Evolutionary conservation across 257 asterid species (phyloP), one percentile per base, ranked within the genome.

Genomic region (Haberlea rhodopensis): DNA sequence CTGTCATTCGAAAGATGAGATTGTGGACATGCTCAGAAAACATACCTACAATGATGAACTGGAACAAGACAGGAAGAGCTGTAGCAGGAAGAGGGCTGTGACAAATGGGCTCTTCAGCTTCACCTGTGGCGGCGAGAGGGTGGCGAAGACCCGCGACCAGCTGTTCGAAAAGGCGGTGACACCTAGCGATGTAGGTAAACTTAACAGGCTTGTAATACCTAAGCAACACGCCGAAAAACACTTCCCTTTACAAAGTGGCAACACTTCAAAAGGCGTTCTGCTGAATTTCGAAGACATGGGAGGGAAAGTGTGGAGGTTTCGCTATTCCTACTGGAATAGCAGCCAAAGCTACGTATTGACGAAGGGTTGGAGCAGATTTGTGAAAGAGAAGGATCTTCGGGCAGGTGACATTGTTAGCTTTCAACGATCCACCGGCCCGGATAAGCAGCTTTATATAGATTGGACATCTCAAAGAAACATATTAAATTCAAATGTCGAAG

Each of bases 361-460:
- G 0, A 90, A 87, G 58, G 96, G 96, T 2, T 90, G 97, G 97
- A 87, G 95, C 71, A 69, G 97, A 22, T 90, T 90, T 19, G 97
- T 90, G 11, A 90, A 90, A 72, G 97, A 87, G 75, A 90, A 85
- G 71, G 72, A 53, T 13, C 48, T 90, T 37, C 75, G 71, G 53
- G 95, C 96, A 5, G 97, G 94, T 1, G 95, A 90, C 71, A 53
- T 86, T 43, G 97, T 90, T 7, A 68, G 66, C 21, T 90, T 90
- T 28, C 85, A 73, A 27, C 68, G 86, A 13, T 80, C 97, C 2
- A 71, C 86, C 4, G 78, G 81, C 13, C 79, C 65, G 26, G 89
- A 84, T 40, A 78, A 66, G 45, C 96, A 90, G 77, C 84, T 90
- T 1, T 80, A 74, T 72, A 90, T 90, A 29, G 95, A 87, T 51